These are phyloP conservation scores for Kodamaea kakaduensis DNA, from an alignment of 805 yeast genomes.

Conservation along the genomic window DNA sequence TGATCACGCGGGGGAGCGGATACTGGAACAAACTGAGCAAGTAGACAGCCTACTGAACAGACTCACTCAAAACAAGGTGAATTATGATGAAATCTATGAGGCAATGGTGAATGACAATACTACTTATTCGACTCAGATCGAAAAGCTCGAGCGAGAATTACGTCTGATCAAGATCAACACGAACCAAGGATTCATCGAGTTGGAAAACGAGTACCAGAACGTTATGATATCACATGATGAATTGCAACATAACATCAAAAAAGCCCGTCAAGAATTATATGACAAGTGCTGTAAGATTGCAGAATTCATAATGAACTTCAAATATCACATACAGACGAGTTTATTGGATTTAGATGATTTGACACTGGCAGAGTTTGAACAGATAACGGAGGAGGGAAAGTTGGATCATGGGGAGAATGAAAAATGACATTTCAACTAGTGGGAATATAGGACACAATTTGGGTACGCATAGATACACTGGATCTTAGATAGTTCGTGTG, in stretches of 20 bases:
- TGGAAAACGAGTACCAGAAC: conserved; percentile 45
- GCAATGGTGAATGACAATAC: conserved; percentile 50
- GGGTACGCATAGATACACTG: no score
- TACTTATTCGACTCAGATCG: conserved; percentile 59
- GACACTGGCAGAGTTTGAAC: conserved; percentile 37
- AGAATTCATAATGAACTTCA: conserved; percentile 58
- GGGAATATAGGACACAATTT: no score
- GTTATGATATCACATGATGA: conserved; percentile 52
- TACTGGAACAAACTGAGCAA: conserved; percentile 53
- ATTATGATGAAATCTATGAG: conserved; percentile 54
- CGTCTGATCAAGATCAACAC: conserved; percentile 44
- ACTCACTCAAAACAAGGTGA: conserved; percentile 47
- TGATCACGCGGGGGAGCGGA: conserved; percentile 52
- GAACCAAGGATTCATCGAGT: conserved; percentile 47
- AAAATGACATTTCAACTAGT: no score
- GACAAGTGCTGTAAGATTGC: conserved; percentile 55
- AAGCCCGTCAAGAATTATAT: conserved; percentile 46
- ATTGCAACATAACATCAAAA: conserved; percentile 42
- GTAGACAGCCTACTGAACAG: conserved; percentile 56
- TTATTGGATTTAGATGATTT: conserved; percentile 55
- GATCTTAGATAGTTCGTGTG: no score
- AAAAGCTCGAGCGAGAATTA: conserved; percentile 57
- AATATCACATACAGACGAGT: conserved; percentile 60
- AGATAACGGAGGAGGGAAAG: conserved; percentile 8
- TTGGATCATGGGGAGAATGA: no score